phyloP scores from a whole-genome alignment of 129 eudicot genomes.

The Daucus carota region DH1_v3.0 NC_030385.2:38439001-38439500 shows the following conservation, averaged over 20 bases:
- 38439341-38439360: not conserved
- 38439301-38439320: not conserved
- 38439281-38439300: not conserved
- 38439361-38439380: not conserved
- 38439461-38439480: slow-evolving; percentile 93
- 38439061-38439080: slow-evolving; percentile 79
- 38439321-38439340: not conserved
- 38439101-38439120: slow-evolving; percentile 23
- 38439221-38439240: not conserved
- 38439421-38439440: slow-evolving; percentile 80
- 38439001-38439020: slow-evolving; percentile 61
- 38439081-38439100: slow-evolving; percentile 82
- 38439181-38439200: not conserved
- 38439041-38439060: slow-evolving; percentile 74
- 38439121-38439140: not conserved
- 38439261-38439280: not conserved
- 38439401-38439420: slow-evolving; percentile 60
- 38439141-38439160: not conserved
- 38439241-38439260: not conserved
- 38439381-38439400: not conserved
- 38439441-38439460: slow-evolving; percentile 69
- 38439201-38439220: not conserved
- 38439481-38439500: slow-evolving; percentile 83
- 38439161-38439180: too few species aligned
- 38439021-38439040: slow-evolving; percentile 49